Evolutionary conservation across 768 basidiomycete genomes (phyloP).

Genomic region (Amanita muscaria): DNA sequence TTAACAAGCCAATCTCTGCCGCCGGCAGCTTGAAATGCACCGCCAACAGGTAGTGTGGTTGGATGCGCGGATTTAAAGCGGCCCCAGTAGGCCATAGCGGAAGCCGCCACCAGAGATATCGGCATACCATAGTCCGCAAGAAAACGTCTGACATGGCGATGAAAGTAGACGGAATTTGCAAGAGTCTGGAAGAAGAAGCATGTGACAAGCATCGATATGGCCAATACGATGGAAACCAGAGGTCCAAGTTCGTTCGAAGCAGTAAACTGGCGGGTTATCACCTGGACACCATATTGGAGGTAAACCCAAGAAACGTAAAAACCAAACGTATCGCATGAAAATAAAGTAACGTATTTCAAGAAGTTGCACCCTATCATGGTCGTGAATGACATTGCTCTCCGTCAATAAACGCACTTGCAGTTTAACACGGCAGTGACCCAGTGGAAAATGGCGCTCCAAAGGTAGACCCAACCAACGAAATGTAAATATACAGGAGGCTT

Average conservation of each 20-base stretch:
- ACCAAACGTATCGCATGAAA: conserved; percentile 88
- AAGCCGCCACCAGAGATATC: conserved; percentile 66
- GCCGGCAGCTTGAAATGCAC: conserved; percentile 62
- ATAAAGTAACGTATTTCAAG: conserved; percentile 79
- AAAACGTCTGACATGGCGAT: conserved; percentile 66
- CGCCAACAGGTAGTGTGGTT: conserved; percentile 57
- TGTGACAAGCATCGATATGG: conserved; percentile 65
- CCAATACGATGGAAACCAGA: conserved; percentile 62
- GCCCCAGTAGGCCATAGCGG: conserved; percentile 84
- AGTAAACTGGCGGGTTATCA: conserved; percentile 65
- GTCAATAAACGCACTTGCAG: conserved; percentile 33
- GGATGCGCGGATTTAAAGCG: conserved; percentile 53
- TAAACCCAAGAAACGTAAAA: conserved; percentile 92
- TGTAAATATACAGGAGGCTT: conserved; percentile 71
- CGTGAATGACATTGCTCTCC: neutral
- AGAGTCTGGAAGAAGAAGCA: conserved; percentile 68
- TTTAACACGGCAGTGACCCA: conserved; percentile 77
- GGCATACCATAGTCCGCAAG: conserved; percentile 90
- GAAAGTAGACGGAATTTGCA: conserved; percentile 57
- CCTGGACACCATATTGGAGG: conserved; percentile 83
- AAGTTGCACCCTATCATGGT: conserved; percentile 61
- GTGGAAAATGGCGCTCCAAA: conserved; percentile 83
- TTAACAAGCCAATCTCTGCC: conserved; percentile 75
- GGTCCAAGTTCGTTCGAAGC: conserved; percentile 35
- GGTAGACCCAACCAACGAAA: conserved; percentile 88